Conservation (phyloP, 1,284 basidiomycete genomes). For the Heterobasidion parviporum region DNA sequence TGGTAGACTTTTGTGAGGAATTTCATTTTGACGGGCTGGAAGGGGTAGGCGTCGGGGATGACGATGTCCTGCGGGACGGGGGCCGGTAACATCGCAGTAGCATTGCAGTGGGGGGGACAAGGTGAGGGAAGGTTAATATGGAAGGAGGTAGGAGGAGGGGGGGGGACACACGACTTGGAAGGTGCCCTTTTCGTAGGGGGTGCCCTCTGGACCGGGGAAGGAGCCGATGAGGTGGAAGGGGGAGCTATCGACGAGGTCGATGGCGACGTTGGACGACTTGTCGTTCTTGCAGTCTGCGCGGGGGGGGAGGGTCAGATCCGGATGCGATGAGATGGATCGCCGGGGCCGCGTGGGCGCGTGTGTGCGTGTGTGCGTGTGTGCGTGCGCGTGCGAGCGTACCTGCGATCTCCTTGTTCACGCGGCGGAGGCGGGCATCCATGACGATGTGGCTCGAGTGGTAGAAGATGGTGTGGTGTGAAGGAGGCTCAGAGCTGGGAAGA, state of each 20-base stretch:
- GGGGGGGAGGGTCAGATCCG: background rate
- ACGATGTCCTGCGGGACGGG: constrained; percentile 65
- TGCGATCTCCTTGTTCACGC: constrained; percentile 89
- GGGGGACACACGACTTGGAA: constrained; percentile 80
- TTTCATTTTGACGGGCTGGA: constrained; percentile 98
- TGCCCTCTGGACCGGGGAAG: constrained; percentile 89
- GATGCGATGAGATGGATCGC: constrained; percentile 4
- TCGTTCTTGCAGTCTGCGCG: constrained; percentile 86
- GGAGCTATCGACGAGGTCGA: constrained; percentile 82
- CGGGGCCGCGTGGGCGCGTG: background rate
- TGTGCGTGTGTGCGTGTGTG: constrained; percentile 9
- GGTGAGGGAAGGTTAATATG: too few relatives aligned
- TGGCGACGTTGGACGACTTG: constrained; percentile 76
- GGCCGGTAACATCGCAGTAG: background rate
- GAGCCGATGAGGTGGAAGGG: constrained; percentile 86
- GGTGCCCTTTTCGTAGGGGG: constrained; percentile 89
- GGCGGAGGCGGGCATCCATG: constrained; percentile 82
- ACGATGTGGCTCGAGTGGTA: background rate
- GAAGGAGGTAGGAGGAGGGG: background rate
- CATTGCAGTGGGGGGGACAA: too few relatives aligned
- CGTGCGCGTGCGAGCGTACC: constrained; percentile 38
- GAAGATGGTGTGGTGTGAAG: background rate
- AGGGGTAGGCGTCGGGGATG: constrained; percentile 94
- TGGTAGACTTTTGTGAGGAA: constrained; percentile 97
- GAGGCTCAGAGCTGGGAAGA: background rate